Evolutionary conservation across 192 early-diverging fungal species (phyloP), one percentile per base, ranked within the genome.

Genomic region (Podila verticillata): DNA sequence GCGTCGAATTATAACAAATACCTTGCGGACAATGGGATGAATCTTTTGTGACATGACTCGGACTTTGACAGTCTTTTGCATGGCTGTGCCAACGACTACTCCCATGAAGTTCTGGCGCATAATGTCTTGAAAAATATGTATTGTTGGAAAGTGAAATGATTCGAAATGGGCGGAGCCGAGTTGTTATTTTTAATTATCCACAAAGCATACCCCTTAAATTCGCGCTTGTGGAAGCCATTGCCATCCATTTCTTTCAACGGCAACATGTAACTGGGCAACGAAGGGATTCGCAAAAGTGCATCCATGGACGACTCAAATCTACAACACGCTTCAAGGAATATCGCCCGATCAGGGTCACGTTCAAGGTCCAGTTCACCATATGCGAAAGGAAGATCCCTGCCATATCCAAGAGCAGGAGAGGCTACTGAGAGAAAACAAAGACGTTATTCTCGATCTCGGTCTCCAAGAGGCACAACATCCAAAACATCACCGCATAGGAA

Each of bases 61-160:
- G 54, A 98, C 96, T 82, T 95, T 96, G 83, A 94, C 89, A 7
- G 96, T 97, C 90, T 95, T 96, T 74, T 91, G 87, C 91, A 93
- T 95, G 59, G 91, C 91, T 26, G 95, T 96, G 67, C 93, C 92
- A 63, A 98, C 87, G 59, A 98, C 95, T 74, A 95, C 89, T 57
- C 95, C 95, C 63, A 94, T 82, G 73, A 94, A 93, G 77, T 92
- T 92, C 68, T 93, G 93, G 59, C 93, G 86, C 91, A 92, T 91
- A 73, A 36, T 87, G 49, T 66, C 58, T 7, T 63, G 49, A 57
- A 19, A 34, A 44, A 4, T 32, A 12, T 15, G 12, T 19, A 13
- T 39, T 15, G 30, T 24, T 68, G 65, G 15, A 35, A 56, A 35
- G 19, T 19, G 24, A 26, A 34, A n/a, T 28, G 49, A 31, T 54